A percentile compares a stretch with the other conserved stretches of the same genome.
Conservation (phyloP, 352 stramenopile species). For the Globisporangium lucens region DNA sequence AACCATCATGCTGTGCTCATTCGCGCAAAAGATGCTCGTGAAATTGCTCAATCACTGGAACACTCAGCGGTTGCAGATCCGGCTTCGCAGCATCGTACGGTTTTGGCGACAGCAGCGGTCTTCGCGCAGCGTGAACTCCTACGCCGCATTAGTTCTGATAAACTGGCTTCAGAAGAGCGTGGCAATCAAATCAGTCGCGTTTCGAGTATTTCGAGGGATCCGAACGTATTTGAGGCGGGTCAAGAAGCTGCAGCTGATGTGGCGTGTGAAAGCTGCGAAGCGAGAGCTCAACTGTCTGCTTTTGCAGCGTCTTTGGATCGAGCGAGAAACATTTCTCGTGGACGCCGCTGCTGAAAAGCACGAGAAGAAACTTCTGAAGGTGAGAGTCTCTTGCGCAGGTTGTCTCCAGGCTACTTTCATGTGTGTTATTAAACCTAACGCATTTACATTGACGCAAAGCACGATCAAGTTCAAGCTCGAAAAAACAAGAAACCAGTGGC, state of each 20-base stretch:
- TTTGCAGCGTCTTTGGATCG: constrained; percentile 46
- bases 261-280: constrained; percentile 42
- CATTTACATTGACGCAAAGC: constrained; percentile 5
- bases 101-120: constrained; percentile 46
- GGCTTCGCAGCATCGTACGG: constrained; percentile 36
- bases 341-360: constrained; percentile 44
- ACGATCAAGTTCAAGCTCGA: constrained; percentile 10
- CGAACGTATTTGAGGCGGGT: constrained; percentile 48
- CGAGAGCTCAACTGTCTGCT: constrained; percentile 32
- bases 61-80: constrained; percentile 27
- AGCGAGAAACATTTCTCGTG: constrained; percentile 45
- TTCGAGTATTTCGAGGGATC: constrained; percentile 53
- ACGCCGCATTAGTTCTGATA: constrained; percentile 41
- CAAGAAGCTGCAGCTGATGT: constrained; percentile 53
- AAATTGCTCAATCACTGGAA: constrained; percentile 38
- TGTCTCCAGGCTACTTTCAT: background rate
- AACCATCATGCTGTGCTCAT: constrained; percentile 40
- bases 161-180: constrained; percentile 68
- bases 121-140: constrained; percentile 26
- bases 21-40: constrained; percentile 42
- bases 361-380: constrained; percentile 34
- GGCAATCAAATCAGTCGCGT: constrained; percentile 44
- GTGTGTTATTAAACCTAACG: background rate
- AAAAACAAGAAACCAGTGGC: constrained; percentile 18
- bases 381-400: constrained; percentile 8